A percentile compares a stretch with the other conserved stretches of the same genome.
Evolutionary conservation across 2,329 filamentous ascomycete species (phyloP).

Genomic region (Alternaria sp.): DNA sequence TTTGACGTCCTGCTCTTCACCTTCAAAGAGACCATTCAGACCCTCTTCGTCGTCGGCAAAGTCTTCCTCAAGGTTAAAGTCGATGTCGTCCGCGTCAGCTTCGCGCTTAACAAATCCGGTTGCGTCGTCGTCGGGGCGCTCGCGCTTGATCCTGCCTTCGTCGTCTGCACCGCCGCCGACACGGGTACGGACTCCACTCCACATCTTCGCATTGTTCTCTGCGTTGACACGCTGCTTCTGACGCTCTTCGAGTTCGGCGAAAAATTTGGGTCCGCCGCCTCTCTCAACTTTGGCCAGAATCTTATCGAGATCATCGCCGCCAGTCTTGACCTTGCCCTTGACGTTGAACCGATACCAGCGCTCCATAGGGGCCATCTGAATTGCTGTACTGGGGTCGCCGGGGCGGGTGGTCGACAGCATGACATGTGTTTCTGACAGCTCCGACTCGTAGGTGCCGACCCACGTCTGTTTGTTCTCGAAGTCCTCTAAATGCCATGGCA

Average conservation of each 20-base stretch:
- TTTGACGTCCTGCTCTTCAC: slow-evolving; percentile 62
- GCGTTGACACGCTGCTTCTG: slow-evolving; percentile 60
- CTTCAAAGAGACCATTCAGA: slow-evolving; percentile 50
- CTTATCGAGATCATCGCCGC: slow-evolving; percentile 87
- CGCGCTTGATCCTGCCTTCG: slow-evolving; percentile 42
- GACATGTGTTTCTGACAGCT: slow-evolving; percentile 80
- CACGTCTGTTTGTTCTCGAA: slow-evolving; percentile 94
- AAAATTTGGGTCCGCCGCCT: slow-evolving; percentile 74
- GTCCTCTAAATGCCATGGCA: slow-evolving; percentile 97
- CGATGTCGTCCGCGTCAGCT: slow-evolving; percentile 68
- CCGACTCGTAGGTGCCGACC: slow-evolving; percentile 89
- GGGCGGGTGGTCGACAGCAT: slow-evolving; percentile 72
- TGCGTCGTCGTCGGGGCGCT: slow-evolving; percentile 50
- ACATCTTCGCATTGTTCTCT: slow-evolving; percentile 19
- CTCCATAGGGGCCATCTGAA: slow-evolving; percentile 88
- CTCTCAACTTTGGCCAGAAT: slow-evolving; percentile 79
- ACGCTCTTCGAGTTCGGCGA: slow-evolving; percentile 51
- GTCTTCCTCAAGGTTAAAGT: slow-evolving; percentile 69
- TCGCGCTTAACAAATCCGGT: slow-evolving; percentile 54
- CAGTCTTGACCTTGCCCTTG: slow-evolving; percentile 75
- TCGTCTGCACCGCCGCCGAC: slow-evolving; percentile 45
- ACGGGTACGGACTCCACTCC: slow-evolving; percentile 34
- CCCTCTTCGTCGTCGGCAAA: slow-evolving; percentile 86
- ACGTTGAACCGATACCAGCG: slow-evolving; percentile 92
- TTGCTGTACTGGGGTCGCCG: slow-evolving; percentile 58